Percentiles rank a stretch among this genome's conserved stretches.
These are phyloP conservation scores for Kazachstania kunashirensis DNA, from an alignment of 805 yeast species.

Conservation along the genomic window DNA sequence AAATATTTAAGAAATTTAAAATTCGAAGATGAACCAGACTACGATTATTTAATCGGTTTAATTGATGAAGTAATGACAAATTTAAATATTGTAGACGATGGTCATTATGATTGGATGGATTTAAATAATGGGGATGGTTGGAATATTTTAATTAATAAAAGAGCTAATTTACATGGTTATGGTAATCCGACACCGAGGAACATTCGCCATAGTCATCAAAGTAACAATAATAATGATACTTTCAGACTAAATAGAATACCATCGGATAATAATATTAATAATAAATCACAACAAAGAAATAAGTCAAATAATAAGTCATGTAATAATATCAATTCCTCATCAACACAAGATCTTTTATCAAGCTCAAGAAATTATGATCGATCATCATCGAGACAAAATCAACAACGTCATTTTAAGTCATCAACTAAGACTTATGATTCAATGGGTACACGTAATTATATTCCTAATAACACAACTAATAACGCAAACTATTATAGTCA, in stretches of 20 bases:
- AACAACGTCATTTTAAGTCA: not conserved
- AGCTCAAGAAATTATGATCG: not conserved
- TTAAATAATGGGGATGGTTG: slow-evolving; percentile 74
- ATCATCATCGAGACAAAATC: not conserved
- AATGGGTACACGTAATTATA: slow-evolving; percentile 17
- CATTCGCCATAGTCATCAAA: slow-evolving; percentile 7
- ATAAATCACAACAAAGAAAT: slow-evolving; percentile 2
- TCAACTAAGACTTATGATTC: slow-evolving; percentile 17
- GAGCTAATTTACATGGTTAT: slow-evolving; percentile 74
- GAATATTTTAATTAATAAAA: slow-evolving; percentile 66
- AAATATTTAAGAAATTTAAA: slow-evolving; percentile 56
- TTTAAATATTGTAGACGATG: slow-evolving; percentile 52
- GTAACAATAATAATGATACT: slow-evolving; percentile 2
- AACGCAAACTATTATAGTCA: slow-evolving; percentile 7
- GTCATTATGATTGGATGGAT: slow-evolving; percentile 72
- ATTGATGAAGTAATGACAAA: slow-evolving; percentile 51
- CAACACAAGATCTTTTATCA: not conserved
- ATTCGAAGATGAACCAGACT: slow-evolving; percentile 75
- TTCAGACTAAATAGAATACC: slow-evolving; percentile 2
- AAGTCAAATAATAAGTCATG: not conserved
- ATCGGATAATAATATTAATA: slow-evolving; percentile 5
- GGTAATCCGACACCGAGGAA: slow-evolving; percentile 55
- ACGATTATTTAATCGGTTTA: slow-evolving; percentile 52
- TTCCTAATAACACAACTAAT: slow-evolving; percentile 3
- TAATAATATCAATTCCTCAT: slow-evolving; percentile 1